These are phyloP conservation scores for Annulohypoxylon bovei DNA, from an alignment of 495 filamentous ascomycete species.

Conservation along the genomic window DNA sequence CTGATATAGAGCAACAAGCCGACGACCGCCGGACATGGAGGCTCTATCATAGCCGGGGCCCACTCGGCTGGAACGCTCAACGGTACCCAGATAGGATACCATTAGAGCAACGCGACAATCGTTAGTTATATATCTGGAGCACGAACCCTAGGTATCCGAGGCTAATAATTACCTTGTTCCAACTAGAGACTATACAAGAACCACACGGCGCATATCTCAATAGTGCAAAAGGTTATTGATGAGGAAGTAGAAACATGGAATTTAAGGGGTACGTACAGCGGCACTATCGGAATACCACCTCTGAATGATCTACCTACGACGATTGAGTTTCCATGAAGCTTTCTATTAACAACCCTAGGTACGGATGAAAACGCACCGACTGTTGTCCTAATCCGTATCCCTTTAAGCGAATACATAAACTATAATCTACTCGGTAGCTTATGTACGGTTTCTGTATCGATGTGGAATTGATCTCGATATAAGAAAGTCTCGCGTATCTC, in stretches of 20 bases:
- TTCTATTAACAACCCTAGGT: not conserved
- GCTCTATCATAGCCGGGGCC: not conserved
- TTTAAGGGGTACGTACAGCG: too few relatives aligned
- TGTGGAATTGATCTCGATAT: too few relatives aligned
- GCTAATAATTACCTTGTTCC: too few relatives aligned
- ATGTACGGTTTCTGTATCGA: too few relatives aligned
- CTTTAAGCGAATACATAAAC: too few relatives aligned
- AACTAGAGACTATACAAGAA: too few relatives aligned
- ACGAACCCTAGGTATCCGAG: not conserved
- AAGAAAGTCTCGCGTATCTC: too few relatives aligned
- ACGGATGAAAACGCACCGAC: too few relatives aligned
- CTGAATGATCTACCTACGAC: not conserved
- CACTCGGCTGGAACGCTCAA: not conserved
- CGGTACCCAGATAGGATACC: not conserved
- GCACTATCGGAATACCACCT: too few relatives aligned
- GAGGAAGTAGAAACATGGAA: not conserved
- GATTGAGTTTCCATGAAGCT: not conserved
- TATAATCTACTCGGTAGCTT: too few relatives aligned
- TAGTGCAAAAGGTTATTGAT: not conserved
- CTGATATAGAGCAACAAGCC: not conserved
- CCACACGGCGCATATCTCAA: too few relatives aligned
- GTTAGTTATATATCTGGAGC: not conserved
- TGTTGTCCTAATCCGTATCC: too few relatives aligned
- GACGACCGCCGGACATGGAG: not conserved
- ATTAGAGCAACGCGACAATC: not conserved